A percentile compares a stretch with the other conserved stretches of the same genome.
phyloP scores from a whole-genome alignment of 257 asterid species.

The Knoxia roxburghii region DNA sequence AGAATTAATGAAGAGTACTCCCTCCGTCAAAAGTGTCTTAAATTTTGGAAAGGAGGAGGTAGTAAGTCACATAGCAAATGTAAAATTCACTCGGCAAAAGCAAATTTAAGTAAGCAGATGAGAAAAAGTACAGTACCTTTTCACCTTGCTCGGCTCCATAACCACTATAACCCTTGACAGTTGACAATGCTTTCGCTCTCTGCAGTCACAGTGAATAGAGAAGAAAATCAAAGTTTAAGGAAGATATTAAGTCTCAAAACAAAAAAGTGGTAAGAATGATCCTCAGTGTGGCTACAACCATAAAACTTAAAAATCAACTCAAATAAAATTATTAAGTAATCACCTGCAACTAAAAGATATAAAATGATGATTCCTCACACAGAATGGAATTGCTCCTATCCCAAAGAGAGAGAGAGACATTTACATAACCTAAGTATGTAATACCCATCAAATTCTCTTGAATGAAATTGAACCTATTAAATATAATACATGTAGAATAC shows the following conservation, averaged over 20 bases:
- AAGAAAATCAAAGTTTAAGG: constrained; percentile 9
- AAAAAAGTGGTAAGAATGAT: too few species aligned
- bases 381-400: not conserved
- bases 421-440: too few species aligned
- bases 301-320: not conserved
- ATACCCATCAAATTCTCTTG: too few species aligned
- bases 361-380: not conserved
- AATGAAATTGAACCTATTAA: not conserved
- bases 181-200: constrained; percentile 72
- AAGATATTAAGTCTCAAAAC: not conserved
- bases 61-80: not conserved
- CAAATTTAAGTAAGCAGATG: not conserved
- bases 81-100: not conserved
- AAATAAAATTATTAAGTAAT: too few species aligned
- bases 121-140: constrained; percentile 41
- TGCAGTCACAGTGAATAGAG: constrained; percentile 24
- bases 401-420: too few species aligned
- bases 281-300: too few species aligned
- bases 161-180: constrained; percentile 80
- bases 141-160: constrained; percentile 99
- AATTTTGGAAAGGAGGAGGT: not conserved
- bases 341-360: not conserved
- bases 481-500: too few species aligned
- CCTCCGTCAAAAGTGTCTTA: too few species aligned
- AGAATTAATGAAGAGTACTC: too few species aligned